These are phyloP conservation scores for Acanthamoeba castellanii DNA, from an alignment of 208 protist species.

Conservation along the genomic window DNA sequence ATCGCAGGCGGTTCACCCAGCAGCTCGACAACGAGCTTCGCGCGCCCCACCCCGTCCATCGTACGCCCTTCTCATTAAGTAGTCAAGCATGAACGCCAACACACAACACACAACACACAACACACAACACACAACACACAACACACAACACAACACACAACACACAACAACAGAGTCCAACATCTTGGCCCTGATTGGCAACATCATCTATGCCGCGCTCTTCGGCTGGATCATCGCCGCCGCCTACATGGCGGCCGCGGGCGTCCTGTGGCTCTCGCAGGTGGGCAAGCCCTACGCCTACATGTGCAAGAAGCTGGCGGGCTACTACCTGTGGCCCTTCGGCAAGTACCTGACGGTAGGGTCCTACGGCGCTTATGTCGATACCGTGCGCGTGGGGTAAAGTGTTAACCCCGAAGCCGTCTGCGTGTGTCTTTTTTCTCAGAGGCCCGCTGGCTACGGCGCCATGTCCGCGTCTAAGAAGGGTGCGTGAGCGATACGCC, in stretches of 20 bases:
- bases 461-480: no score
- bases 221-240: slow-evolving; percentile 4
- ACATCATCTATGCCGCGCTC: background rate
- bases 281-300: slow-evolving; percentile 79
- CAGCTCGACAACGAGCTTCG: background rate
- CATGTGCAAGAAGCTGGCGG: slow-evolving; percentile 77
- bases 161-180: background rate
- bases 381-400: background rate
- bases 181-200: background rate
- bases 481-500: no score
- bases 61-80: background rate
- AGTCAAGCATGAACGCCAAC: no score
- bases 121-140: background rate
- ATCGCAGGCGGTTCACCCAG: background rate
- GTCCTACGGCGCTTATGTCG: no score
- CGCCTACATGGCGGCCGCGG: background rate
- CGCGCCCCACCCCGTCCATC: background rate
- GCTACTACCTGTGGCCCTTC: slow-evolving; percentile 87
- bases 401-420: background rate
- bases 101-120: background rate
- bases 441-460: background rate
- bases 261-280: slow-evolving; percentile 39
- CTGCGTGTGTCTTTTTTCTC: background rate
- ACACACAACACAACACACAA: no score
- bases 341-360: slow-evolving; percentile 72